These are phyloP conservation scores for Adansonia digitata DNA, from an alignment of 345 rosid species.

Conservation along the genomic window DNA sequence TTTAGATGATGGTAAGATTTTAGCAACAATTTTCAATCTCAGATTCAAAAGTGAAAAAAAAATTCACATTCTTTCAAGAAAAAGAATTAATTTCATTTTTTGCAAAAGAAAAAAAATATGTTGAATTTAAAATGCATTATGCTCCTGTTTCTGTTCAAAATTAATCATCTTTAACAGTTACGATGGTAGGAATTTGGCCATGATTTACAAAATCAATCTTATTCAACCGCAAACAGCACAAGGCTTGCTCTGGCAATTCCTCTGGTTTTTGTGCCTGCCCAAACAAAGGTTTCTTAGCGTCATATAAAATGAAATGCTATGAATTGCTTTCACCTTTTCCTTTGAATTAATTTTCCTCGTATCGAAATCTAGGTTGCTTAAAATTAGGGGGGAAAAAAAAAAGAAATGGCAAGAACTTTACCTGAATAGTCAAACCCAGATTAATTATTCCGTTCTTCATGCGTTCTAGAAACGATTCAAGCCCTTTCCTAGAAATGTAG, in stretches of 20 bases:
- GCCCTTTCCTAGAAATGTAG: conserved; percentile 88
- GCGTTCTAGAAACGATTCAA: conserved; percentile 81
- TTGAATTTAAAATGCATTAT: neutral
- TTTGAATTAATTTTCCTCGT: neutral
- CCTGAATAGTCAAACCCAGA: conserved; percentile 90
- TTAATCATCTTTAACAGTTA: conserved; percentile 40
- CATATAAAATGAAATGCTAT: neutral
- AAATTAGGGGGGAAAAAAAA: neutral
- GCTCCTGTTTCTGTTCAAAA: neutral
- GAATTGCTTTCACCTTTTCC: neutral
- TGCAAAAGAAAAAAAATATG: no score
- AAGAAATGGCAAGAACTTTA: conserved; percentile 22
- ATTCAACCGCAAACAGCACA: conserved; percentile 81
- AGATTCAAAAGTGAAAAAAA: neutral
- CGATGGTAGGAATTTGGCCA: conserved; percentile 72
- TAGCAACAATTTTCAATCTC: neutral
- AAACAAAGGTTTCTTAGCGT: no score
- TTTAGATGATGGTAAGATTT: neutral
- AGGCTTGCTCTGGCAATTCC: conserved; percentile 77
- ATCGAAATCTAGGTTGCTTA: neutral
- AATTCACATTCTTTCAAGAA: neutral
- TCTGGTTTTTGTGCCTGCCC: conserved; percentile 93
- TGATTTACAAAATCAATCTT: conserved; percentile 76
- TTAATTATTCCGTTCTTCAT: conserved; percentile 69
- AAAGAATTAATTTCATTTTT: no score